phyloP scores from a whole-genome alignment of 2,329 filamentous ascomycete species.

The Emmonsiellopsis sp. region DNA sequence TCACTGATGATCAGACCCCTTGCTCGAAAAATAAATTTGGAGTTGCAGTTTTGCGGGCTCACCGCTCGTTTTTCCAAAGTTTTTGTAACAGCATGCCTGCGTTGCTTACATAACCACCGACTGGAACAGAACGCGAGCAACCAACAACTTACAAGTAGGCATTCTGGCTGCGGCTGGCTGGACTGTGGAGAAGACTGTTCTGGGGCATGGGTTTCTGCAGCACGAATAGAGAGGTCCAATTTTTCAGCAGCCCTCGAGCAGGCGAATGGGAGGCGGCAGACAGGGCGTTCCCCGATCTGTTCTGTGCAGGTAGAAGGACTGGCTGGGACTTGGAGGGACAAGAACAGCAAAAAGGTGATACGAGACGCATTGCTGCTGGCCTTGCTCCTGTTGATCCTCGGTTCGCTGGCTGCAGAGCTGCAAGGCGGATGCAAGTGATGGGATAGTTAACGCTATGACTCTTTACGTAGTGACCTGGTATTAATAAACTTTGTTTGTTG shows the following conservation, averaged over 20 bases:
- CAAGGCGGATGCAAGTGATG: conserved; percentile 1
- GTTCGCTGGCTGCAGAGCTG: background rate
- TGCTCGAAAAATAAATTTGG: background rate
- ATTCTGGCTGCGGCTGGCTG: background rate
- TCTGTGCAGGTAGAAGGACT: no score
- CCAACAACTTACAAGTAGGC: no score
- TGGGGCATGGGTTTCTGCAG: background rate
- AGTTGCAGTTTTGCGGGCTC: background rate
- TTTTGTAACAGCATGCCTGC: no score
- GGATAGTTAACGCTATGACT: no score
- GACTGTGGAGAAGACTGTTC: background rate
- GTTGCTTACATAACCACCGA: background rate
- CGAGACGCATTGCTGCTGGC: background rate
- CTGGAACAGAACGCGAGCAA: background rate
- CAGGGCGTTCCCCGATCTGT: no score
- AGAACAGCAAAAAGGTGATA: background rate
- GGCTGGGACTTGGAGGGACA: no score
- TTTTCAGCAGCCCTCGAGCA: background rate
- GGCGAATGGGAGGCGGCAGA: background rate
- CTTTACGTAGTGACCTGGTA: no score
- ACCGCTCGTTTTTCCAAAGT: background rate
- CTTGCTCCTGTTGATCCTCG: conserved; percentile 3
- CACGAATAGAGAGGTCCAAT: background rate
- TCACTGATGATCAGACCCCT: background rate
- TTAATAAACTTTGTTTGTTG: no score